Base-by-base conservation (phyloP, 2,329 filamentous ascomycete species). In the Cordyceps cicadae region DNA sequence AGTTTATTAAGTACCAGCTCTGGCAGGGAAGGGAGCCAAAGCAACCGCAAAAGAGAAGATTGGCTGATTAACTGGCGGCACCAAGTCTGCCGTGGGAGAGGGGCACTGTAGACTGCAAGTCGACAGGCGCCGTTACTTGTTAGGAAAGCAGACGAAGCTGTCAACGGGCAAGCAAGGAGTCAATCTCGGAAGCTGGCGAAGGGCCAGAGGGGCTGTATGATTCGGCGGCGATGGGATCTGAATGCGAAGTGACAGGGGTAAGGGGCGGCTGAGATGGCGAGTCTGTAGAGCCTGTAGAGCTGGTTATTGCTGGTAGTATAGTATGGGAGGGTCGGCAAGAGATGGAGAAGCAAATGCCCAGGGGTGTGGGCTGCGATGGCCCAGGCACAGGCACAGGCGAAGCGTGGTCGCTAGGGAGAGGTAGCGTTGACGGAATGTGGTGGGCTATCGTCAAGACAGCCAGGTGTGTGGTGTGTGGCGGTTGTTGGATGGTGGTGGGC, bases 151-250 rank as follows among this genome's bases (percentile, higher is more conserved):
- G 41, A 24, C 34, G 19, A 17, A 58, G 54, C 43, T 41, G 21
- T 57, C 48, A 51, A 58, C 32, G n/a, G 32, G 19, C 56, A 53
- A 50, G 48, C 56, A 45, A 52, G 6, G 37, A 59, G 49, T 48
- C 56, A 59, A 53, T 53, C 56, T 51, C 34, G 55, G 37, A 17
- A 24, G 37, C 26, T 26, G 49, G 37, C 26, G 39, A 45, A 21
- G 29, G 11, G 50, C 34, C 34, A 12, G 34, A 37, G 19, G 56
- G 39, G 56, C 39, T n/a, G 56, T 52, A 59, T 52, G 49, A 52
- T 59, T 59, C 55, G 46, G 46, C 46, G 32, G 50, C 58, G 58
- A 60, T 60, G 50, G 58, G 58, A 60, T 60, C 58, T 54, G 50
- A 60, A 54, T 54, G 43, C 37, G 46, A 41, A 26, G 50, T 60